Conservation (phyloP, 2,329 filamentous ascomycete genomes). For the Fusarium vanettenii region DNA sequence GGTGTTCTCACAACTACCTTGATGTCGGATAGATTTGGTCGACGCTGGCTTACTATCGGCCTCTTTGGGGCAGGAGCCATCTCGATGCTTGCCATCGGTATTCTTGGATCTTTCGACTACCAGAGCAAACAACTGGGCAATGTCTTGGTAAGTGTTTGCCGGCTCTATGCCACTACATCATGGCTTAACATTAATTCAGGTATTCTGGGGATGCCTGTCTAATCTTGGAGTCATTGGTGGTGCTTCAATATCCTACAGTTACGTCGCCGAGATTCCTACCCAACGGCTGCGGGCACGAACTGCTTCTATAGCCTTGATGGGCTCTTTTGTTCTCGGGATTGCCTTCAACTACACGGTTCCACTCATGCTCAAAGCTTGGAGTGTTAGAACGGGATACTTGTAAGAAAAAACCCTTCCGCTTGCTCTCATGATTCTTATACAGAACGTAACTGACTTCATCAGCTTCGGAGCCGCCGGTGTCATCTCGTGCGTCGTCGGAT, state of each 20-base stretch:
- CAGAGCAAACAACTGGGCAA: background rate
- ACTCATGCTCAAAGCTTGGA: slow-evolving; percentile 5
- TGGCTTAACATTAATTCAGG: background rate
- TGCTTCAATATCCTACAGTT: background rate
- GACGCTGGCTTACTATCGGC: background rate
- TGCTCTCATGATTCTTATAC: background rate
- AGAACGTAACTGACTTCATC: background rate
- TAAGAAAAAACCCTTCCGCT: slow-evolving; percentile 55
- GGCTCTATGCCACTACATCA: too few relatives aligned
- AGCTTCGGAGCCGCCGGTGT: slow-evolving; percentile 70
- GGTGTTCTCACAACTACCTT: background rate
- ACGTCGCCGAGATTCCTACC: background rate
- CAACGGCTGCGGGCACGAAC: background rate
- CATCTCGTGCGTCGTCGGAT: slow-evolving; percentile 83
- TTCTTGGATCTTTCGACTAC: background rate
- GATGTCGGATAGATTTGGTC: background rate
- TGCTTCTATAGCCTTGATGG: background rate
- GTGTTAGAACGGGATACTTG: slow-evolving; percentile 59
- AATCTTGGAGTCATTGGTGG: background rate
- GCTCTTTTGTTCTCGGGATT: background rate
- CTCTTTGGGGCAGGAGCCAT: background rate
- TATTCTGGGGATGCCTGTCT: background rate
- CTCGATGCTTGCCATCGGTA: background rate
- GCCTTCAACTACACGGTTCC: slow-evolving; percentile 1
- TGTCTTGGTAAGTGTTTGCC: background rate